Percentiles rank a stretch among this genome's conserved stretches.
Evolutionary conservation across 305 asterid genomes (phyloP).

Genomic region (Solanum hybrid): DNA sequence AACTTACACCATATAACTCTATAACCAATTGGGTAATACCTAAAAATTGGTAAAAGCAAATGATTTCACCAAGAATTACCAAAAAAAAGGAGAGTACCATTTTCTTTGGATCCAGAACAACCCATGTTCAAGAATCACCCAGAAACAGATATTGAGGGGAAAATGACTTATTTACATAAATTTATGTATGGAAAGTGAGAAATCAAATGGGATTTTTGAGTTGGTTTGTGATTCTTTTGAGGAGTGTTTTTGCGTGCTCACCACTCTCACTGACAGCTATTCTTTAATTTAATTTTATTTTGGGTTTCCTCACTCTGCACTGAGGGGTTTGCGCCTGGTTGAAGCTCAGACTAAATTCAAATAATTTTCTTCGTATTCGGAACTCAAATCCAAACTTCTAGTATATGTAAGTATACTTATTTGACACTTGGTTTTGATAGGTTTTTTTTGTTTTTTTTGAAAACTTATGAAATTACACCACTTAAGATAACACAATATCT

Average conservation of each 20-base stretch:
- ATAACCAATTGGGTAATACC: not conserved
- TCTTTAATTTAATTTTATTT: too few relatives aligned
- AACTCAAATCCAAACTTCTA: not conserved
- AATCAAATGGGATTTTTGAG: not conserved
- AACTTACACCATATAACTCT: not conserved
- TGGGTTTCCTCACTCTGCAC: not conserved
- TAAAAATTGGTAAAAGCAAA: not conserved
- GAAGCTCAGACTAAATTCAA: rapidly evolving
- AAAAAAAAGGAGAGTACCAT: not conserved
- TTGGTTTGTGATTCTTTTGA: not conserved
- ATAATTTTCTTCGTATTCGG: too few relatives aligned
- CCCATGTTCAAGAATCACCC: not conserved
- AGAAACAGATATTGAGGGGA: not conserved
- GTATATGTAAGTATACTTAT: not conserved
- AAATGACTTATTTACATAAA: not conserved
- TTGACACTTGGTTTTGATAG: not conserved
- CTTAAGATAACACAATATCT: not conserved
- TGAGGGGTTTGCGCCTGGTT: too few relatives aligned
- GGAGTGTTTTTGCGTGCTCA: not conserved
- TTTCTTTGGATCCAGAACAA: conserved; percentile 7
- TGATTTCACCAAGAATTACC: not conserved
- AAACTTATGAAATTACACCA: not conserved
- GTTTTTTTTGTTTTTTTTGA: too few relatives aligned
- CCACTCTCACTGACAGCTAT: not conserved
- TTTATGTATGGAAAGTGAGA: not conserved